Evolutionary conservation across 2,329 filamentous ascomycete species (phyloP).

Genomic region (Thelonectria blattea): DNA sequence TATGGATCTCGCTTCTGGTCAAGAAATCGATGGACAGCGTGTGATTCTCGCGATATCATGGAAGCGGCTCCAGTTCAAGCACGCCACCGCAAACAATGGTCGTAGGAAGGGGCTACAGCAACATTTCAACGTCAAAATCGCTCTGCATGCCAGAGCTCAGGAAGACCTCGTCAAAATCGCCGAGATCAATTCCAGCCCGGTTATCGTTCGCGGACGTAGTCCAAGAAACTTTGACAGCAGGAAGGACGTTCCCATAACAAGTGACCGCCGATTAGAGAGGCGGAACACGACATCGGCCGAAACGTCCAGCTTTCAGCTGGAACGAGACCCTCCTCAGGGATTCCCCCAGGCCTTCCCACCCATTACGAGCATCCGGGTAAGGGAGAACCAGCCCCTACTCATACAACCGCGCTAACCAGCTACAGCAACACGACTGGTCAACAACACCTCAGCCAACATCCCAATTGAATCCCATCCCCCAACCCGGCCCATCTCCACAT

Average conservation of each 20-base stretch:
- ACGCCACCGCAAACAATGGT: constrained; percentile 95
- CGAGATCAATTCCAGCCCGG: constrained; percentile 88
- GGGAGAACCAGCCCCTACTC: constrained; percentile 6
- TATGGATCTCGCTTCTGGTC: constrained; percentile 61
- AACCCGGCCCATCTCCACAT: constrained; percentile 48
- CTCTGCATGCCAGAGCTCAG: constrained; percentile 77
- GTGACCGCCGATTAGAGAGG: constrained; percentile 55
- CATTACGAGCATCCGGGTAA: constrained; percentile 45
- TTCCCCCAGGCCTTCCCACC: constrained; percentile 42
- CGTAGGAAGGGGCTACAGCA: constrained; percentile 93
- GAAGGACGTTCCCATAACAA: constrained; percentile 80
- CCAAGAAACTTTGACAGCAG: constrained; percentile 92
- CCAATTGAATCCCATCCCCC: constrained; percentile 40
- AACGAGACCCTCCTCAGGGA: constrained; percentile 41
- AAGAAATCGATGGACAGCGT: constrained; percentile 78
- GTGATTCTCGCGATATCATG: constrained; percentile 86
- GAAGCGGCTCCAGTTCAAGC: constrained; percentile 95
- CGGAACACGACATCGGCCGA: constrained; percentile 49
- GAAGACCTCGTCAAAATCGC: constrained; percentile 74
- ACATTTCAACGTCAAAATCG: constrained; percentile 89
- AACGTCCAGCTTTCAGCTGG: constrained; percentile 41
- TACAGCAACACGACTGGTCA: constrained; percentile 53
- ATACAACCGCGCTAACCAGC: constrained; percentile 22
- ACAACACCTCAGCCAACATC: constrained; percentile 47
- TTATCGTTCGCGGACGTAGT: constrained; percentile 91